Evolutionary conservation across 257 asterid species (phyloP).

Genomic region (Cynanchum wilfordii): DNA sequence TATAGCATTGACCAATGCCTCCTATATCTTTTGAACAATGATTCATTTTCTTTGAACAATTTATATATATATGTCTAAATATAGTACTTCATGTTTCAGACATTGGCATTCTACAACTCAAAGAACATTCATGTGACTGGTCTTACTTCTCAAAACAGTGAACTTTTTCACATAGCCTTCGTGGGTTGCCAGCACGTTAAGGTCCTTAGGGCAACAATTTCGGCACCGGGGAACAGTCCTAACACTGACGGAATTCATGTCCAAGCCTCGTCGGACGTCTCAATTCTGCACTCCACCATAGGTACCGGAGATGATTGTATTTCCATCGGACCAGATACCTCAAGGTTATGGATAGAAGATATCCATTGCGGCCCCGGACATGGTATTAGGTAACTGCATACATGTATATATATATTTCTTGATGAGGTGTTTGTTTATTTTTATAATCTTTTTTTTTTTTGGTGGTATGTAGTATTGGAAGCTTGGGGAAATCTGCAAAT

Average conservation of each 20-base stretch:
- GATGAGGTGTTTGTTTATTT: no score
- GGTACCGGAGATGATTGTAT: conserved; percentile 46
- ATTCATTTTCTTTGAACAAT: no score
- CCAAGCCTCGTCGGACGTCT: neutral
- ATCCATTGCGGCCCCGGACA: neutral
- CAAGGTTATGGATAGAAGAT: neutral
- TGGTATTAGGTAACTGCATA: neutral
- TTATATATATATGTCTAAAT: no score
- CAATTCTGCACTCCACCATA: conserved; percentile 18
- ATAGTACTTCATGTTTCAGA: neutral
- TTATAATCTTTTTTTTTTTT: no score
- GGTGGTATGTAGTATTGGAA: neutral
- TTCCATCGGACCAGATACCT: conserved; percentile 26
- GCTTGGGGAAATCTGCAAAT: neutral
- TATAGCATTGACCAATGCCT: no score
- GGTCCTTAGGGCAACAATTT: conserved; percentile 15
- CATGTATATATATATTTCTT: no score
- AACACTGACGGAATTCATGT: conserved; percentile 51
- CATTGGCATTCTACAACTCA: neutral
- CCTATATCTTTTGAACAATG: no score
- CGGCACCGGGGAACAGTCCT: conserved; percentile 28
- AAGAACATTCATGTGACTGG: neutral
- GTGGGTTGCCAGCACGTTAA: conserved; percentile 32
- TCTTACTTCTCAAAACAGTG: conserved; percentile 37
- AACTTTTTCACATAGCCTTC: conserved; percentile 32